These are phyloP conservation scores for Globisporangium splendens DNA, from an alignment of 352 stramenopile species.

Conservation along the genomic window DNA sequence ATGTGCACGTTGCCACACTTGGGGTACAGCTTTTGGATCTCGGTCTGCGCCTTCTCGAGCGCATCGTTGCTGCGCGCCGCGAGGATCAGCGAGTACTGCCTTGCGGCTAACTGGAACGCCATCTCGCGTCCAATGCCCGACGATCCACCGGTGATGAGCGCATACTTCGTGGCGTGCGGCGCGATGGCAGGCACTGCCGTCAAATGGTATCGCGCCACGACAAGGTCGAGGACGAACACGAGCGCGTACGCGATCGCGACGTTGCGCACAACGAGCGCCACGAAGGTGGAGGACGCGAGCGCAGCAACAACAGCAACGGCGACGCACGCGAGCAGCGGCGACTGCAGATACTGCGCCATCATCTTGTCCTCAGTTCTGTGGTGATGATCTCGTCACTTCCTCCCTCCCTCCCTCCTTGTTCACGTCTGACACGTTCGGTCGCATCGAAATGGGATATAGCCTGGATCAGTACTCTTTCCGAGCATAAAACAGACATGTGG, in stretches of 20 bases:
- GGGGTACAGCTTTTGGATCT: constrained; percentile 44
- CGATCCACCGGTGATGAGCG: constrained; percentile 64
- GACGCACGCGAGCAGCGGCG: constrained; percentile 1
- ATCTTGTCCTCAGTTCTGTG: background rate
- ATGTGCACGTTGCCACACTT: constrained; percentile 32
- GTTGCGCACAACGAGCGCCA: constrained; percentile 22
- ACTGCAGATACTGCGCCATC: background rate
- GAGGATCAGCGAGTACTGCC: constrained; percentile 60
- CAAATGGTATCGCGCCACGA: constrained; percentile 48
- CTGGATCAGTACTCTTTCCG: too few relatives aligned
- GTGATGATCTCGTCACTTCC: too few relatives aligned
- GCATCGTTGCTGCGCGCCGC: constrained; percentile 38
- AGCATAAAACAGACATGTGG: too few relatives aligned
- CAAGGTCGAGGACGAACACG: constrained; percentile 30
- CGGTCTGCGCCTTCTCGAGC: constrained; percentile 43
- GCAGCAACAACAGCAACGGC: background rate
- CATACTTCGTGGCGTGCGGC: constrained; percentile 25
- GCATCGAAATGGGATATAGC: too few relatives aligned
- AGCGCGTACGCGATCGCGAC: constrained; percentile 33
- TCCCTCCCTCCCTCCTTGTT: too few relatives aligned
- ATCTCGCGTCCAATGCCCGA: constrained; percentile 72
- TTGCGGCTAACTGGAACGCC: constrained; percentile 55
- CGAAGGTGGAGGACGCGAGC: constrained; percentile 12
- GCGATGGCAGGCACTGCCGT: constrained; percentile 27
- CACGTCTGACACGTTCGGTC: too few relatives aligned